A percentile compares a stretch with the other conserved stretches of the same genome.
Conservation (phyloP, 306 rosid species). For the Prunus mira region DNA sequence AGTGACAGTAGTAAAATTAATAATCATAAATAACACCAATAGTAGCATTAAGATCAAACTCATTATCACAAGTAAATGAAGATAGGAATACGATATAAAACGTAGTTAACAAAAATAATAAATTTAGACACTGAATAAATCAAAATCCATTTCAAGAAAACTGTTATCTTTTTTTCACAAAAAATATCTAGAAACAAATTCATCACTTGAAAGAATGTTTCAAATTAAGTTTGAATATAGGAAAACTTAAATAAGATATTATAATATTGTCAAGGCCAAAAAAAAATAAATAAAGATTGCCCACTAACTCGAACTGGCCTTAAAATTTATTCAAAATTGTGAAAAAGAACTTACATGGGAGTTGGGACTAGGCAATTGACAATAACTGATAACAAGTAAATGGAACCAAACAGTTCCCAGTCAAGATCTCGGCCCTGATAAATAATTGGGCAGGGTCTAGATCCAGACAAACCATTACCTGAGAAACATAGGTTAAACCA, state of each 20-base stretch:
- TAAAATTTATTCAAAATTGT: not conserved
- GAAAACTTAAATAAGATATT: not conserved
- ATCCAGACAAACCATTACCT: conserved; percentile 11
- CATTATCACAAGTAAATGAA: not conserved
- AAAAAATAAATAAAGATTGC: not conserved
- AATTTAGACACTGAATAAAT: not conserved
- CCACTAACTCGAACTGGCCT: not conserved
- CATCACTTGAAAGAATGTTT: not conserved
- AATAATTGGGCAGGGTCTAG: not conserved
- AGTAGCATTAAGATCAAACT: not conserved
- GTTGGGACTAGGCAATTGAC: not conserved
- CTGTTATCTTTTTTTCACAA: not conserved
- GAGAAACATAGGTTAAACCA: conserved; percentile 6
- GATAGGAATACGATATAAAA: not conserved
- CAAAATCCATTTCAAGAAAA: not conserved
- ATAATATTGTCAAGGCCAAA: not conserved
- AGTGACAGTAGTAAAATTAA: not conserved
- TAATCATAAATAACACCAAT: not conserved
- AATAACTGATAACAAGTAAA: not conserved
- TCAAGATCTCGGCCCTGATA: not conserved
- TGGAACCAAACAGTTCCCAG: conserved; percentile 6
- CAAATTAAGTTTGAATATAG: not conserved
- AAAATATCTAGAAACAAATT: not conserved
- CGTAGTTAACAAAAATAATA: not conserved
- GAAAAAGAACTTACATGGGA: not conserved